Evolutionary conservation across 2,329 filamentous ascomycete genomes (phyloP), one percentile per base, ranked within the genome.

Genomic region (Phoma herbarum): DNA sequence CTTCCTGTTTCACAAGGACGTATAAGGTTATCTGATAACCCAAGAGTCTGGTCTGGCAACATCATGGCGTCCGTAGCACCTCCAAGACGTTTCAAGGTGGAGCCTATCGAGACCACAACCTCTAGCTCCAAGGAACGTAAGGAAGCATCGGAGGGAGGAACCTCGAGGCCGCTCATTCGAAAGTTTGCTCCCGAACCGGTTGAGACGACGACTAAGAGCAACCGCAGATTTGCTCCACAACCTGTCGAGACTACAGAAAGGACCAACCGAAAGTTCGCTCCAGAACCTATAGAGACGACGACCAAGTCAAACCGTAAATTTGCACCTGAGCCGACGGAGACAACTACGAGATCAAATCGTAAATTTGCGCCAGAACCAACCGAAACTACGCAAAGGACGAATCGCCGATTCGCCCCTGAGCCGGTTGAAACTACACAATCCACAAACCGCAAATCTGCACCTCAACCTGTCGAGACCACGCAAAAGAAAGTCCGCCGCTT

Each of bases 251-350:
- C 74, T 3, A 70, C 72, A 14, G 48, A 42, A 16, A 75, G 69
- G 46, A 66, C 57, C 14, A 61, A 60, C 22, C 64, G 77, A 20
- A 64, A 57, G 28, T 75, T 72, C 52, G 57, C 61, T 26, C 64
- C 68, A 16, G 62, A 72, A 49, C 67, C 69, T 16, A 47, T 65
- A 16, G 73, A 76, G 41, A 73, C 68, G 5, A 67, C 65, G 0
- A 61, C 60, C 26, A 70, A 51, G 41, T 69, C 84, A 39, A 85
- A 83, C 28, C 56, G 64, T 23, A 86, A 86, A 67, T 91, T 91
- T 77, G 82, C 82, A 35, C 89, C 89, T 33, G 83, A 90, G 55
- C 89, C 89, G 16, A 86, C 93, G 63, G 90, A 93, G 76, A 92
- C 90, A 9, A 89, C 85, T 2, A 59, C 53, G 35, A 67, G 56